Evolutionary conservation across 208 protist genomes (phyloP), one percentile per base, ranked within the genome.

Genomic region (Angomonas ambiguus): DNA sequence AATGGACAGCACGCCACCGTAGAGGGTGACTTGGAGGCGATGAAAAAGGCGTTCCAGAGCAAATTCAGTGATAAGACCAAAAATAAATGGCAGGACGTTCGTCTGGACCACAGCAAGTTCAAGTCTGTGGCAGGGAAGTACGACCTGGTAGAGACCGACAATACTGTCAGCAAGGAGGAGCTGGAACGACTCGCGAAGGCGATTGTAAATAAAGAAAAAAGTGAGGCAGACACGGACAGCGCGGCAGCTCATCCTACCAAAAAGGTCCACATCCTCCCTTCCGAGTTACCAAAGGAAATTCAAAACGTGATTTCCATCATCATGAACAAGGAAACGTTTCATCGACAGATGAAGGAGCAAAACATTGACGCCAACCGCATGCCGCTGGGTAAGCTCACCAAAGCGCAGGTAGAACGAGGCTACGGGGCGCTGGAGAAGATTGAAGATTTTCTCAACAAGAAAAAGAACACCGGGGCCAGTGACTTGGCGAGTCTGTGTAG

Each of bases 61-160:
- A 88, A 87, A 69, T 92, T 86, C 76, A 80, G 77, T 64, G 81
- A 83, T 60, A 89, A 92, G 73, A 80, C 83, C 41, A 60, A 38
- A 35, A 87, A 88, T 68, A 51, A 74, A 30, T 92, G 80, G 80
- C 31, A 60, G 20, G 28, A 63, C 18, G 51, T 61, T 22, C 82
- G 85, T 67, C 76, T 74, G 61, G 64, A 66, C 51, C 53, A 20
- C 2, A 22, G 27, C 34, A 49, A 20, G 53, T 78, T 64, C 30
- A 69, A 24, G 58, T 76, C 51, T 65, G 66, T 35, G 4, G 27
- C 16, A 1, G 73, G 71, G 34, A 71, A 77, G 53, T 77, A 76
- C 64, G 62, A 65, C 34, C 33, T 76, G 2, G 57, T 76, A 2
- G 64, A 71, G 64, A 71, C 65, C 13, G 69, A 74, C 30, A 56